Evolutionary conservation across 2,329 filamentous ascomycete genomes (phyloP).

Genomic region (Fusarium mangiferae): DNA sequence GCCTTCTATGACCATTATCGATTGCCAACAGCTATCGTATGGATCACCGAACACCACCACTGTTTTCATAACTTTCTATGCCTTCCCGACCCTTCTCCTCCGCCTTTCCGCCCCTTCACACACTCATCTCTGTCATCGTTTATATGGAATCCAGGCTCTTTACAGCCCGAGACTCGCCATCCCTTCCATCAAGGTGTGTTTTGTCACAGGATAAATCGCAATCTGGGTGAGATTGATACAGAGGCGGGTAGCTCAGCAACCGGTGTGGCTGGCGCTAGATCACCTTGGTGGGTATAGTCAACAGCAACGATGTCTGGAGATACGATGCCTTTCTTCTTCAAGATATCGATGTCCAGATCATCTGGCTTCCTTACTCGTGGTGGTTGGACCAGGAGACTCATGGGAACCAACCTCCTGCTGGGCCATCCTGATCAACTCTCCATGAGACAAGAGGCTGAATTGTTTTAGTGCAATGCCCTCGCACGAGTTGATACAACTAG

Average conservation of each 20-base stretch:
- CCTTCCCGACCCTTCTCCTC: background rate
- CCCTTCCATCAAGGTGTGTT: background rate
- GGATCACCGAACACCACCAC: background rate
- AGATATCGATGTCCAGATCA: constrained; percentile 13
- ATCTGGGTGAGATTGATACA: background rate
- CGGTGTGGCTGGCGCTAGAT: no score
- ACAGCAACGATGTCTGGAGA: constrained; percentile 37
- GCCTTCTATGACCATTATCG: background rate
- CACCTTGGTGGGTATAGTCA: background rate
- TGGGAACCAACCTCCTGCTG: constrained; percentile 53
- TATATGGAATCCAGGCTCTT: background rate
- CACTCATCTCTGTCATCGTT: background rate
- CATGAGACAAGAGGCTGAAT: constrained; percentile 20
- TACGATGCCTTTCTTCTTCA: constrained; percentile 28
- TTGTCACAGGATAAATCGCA: background rate
- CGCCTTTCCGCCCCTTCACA: background rate
- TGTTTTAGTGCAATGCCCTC: constrained; percentile 4
- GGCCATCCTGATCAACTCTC: constrained; percentile 47
- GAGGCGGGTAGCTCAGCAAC: background rate
- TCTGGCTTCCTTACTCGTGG: constrained; percentile 41
- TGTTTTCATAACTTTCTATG: background rate
- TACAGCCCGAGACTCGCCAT: background rate
- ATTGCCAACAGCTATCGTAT: background rate
- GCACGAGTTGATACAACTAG: constrained; percentile 46
- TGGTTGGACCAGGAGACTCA: constrained; percentile 50